Evolutionary conservation across 2,329 filamentous ascomycete species (phyloP).

Genomic region (Aureobasidium pullulans): DNA sequence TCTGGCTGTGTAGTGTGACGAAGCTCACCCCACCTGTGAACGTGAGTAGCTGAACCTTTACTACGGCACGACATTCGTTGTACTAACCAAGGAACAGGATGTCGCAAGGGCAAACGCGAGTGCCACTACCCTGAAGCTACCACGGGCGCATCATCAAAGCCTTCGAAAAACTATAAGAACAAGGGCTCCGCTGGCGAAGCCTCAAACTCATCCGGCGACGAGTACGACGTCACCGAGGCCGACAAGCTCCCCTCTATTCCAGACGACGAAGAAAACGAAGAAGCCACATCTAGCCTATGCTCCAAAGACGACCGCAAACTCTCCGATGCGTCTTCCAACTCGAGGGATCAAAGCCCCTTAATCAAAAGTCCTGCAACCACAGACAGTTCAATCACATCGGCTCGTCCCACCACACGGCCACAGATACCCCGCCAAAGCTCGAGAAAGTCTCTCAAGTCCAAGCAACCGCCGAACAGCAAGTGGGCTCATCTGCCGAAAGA

Average conservation of each 20-base stretch:
- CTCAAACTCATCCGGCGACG: conserved; percentile 46
- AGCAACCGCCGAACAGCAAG: conserved; percentile 15
- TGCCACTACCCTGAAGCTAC: conserved; percentile 80
- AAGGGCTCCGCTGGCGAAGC: conserved; percentile 39
- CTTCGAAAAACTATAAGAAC: conserved; percentile 37
- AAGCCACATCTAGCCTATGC: conserved; percentile 23
- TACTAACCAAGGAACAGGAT: conserved; percentile 47
- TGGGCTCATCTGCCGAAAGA: conserved; percentile 45
- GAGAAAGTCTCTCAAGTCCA: conserved; percentile 13
- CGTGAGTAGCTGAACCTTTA: conserved; percentile 37
- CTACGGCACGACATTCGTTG: neutral
- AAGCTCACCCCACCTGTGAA: conserved; percentile 79
- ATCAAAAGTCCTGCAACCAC: conserved; percentile 10
- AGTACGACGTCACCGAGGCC: conserved; percentile 35
- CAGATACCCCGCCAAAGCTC: conserved; percentile 13
- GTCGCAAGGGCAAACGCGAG: conserved; percentile 82
- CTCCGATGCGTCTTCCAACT: conserved; percentile 30
- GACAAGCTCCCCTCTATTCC: conserved; percentile 35
- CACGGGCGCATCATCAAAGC: conserved; percentile 41
- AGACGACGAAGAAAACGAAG: conserved; percentile 41
- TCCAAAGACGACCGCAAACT: conserved; percentile 26
- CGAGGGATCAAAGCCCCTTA: neutral
- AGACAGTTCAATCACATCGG: neutral
- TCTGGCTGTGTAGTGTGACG: conserved; percentile 63
- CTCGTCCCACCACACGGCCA: conserved; percentile 8